Evolutionary conservation across 495 filamentous ascomycete genomes (phyloP).

Genomic region (Xylaria sp.): DNA sequence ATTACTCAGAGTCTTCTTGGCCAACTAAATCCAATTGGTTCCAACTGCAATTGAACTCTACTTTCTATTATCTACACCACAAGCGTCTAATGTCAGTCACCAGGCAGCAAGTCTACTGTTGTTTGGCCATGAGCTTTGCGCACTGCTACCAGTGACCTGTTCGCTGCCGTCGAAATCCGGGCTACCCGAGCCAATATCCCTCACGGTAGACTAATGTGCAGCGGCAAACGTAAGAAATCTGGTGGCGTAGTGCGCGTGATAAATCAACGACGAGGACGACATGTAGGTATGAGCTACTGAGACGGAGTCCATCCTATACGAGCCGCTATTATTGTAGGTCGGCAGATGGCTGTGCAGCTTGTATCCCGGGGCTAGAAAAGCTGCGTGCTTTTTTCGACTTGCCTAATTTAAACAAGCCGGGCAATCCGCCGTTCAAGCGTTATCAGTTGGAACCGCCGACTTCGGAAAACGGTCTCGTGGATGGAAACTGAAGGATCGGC

Average conservation of each 20-base stretch:
- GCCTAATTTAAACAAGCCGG: conserved; percentile 10
- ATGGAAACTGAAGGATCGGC: background rate
- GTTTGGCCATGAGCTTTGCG: background rate
- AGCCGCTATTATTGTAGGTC: no score
- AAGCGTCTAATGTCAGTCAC: background rate
- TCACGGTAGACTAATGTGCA: background rate
- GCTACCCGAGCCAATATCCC: background rate
- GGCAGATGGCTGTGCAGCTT: background rate
- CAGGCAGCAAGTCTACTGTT: background rate
- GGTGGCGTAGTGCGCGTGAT: background rate
- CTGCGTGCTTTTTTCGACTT: background rate
- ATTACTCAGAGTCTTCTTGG: background rate
- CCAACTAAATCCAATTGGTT: background rate
- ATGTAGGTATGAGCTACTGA: background rate
- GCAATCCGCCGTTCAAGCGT: background rate
- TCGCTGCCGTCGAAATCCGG: background rate
- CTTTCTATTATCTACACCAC: background rate
- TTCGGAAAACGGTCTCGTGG: conserved; percentile 11
- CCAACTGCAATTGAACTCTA: background rate
- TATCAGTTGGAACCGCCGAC: conserved; percentile 16
- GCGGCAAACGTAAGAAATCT: background rate
- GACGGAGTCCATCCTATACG: background rate
- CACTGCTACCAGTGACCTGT: background rate
- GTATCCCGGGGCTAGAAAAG: background rate
- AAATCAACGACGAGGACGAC: background rate